phyloP scores from a whole-genome alignment of 805 yeast species.

The Metschnikowia lachancei region DNA sequence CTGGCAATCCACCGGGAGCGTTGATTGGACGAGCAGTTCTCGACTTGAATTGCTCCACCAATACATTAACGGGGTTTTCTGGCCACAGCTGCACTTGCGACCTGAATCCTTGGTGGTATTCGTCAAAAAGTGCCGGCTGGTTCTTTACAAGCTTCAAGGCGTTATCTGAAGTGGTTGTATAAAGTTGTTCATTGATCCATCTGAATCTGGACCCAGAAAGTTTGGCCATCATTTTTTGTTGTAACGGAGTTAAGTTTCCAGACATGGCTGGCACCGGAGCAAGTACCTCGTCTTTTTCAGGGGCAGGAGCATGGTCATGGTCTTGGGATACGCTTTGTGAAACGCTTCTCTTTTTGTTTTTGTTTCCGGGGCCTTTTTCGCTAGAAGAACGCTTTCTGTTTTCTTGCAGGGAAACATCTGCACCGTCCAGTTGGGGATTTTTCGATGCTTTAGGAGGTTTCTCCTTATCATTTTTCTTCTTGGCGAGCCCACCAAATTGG shows the following conservation, averaged over 20 bases:
- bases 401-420: conserved; percentile 3
- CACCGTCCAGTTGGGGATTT: conserved; percentile 11
- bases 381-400: conserved; percentile 10
- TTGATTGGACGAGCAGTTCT: conserved; percentile 67
- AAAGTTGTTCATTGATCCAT: conserved; percentile 97
- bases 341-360: background rate
- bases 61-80: conserved; percentile 93
- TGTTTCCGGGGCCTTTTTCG: conserved; percentile 2
- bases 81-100: conserved; percentile 98
- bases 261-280: conserved; percentile 20
- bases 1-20: conserved; percentile 96
- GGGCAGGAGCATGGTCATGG: background rate
- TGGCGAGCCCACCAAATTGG: conserved; percentile 40
- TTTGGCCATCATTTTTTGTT: conserved; percentile 93
- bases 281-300: conserved; percentile 8
- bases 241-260: conserved; percentile 75
- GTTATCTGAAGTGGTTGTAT: conserved; percentile 74
- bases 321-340: background rate
- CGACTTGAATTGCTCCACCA: conserved; percentile 65
- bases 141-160: conserved; percentile 71
- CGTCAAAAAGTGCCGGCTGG: conserved; percentile 88
- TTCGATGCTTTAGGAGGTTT: conserved; percentile 15
- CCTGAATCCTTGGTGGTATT: conserved; percentile 92
- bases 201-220: conserved; percentile 92
- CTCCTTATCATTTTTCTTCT: conserved; percentile 26